These are phyloP conservation scores for Cryptococcus sp. DNA, from an alignment of 1,284 basidiomycete species.

Conservation along the genomic window DNA sequence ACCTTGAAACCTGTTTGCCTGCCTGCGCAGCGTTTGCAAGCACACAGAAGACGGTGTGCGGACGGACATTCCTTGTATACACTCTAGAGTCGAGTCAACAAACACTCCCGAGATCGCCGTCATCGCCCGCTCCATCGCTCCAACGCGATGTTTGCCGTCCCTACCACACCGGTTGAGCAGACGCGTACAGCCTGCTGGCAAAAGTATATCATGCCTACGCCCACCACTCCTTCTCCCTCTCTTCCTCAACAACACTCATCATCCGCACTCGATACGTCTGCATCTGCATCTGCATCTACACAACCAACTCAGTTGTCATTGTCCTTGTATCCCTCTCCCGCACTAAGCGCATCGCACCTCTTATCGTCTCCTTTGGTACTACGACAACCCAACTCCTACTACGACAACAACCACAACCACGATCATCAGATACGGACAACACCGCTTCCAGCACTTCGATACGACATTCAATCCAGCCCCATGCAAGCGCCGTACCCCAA, in stretches of 20 bases:
- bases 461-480: slow-evolving; percentile 11
- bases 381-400: no score
- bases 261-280: slow-evolving; percentile 2
- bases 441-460: slow-evolving; percentile 10
- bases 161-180: slow-evolving; percentile 17
- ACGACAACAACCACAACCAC: no score
- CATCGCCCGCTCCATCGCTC: no score
- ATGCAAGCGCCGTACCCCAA: slow-evolving; percentile 27
- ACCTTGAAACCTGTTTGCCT: slow-evolving; percentile 1
- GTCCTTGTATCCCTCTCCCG: neutral
- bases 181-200: slow-evolving; percentile 16
- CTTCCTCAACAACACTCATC: slow-evolving; percentile 15
- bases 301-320: neutral
- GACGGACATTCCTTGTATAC: neutral
- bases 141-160: slow-evolving; percentile 29
- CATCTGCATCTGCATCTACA: neutral
- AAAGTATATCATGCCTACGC: slow-evolving; percentile 27
- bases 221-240: slow-evolving; percentile 12
- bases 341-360: neutral
- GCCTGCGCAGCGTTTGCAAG: neutral
- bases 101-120: no score
- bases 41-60: neutral
- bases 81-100: no score
- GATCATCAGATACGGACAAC: slow-evolving; percentile 5
- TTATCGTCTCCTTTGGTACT: no score